phyloP scores from a whole-genome alignment of 2,329 filamentous ascomycete genomes.

The Arthrobotrys iridis region DNA sequence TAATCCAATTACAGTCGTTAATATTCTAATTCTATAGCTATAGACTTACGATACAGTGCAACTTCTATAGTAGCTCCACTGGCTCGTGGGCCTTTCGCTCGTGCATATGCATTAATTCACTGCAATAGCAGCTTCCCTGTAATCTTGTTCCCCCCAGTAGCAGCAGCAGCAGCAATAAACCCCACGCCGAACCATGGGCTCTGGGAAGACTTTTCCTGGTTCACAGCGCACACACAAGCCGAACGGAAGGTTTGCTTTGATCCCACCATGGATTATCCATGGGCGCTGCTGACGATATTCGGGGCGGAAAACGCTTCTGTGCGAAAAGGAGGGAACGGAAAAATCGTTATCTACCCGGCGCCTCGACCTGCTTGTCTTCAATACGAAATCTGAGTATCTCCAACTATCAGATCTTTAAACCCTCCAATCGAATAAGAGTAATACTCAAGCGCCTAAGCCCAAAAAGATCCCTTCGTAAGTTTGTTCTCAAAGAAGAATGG shows the following conservation, averaged over 20 bases:
- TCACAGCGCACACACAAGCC: not conserved
- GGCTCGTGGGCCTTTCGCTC: not conserved
- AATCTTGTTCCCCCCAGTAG: not conserved
- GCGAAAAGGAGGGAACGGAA: too few species aligned
- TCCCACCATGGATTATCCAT: not conserved
- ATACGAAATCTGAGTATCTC: slow-evolving; percentile 1
- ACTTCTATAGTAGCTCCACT: not conserved
- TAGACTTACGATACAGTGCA: too few species aligned
- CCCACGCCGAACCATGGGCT: not conserved
- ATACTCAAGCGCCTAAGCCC: slow-evolving; percentile 17
- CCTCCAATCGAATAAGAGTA: slow-evolving; percentile 4
- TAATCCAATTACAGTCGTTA: not conserved
- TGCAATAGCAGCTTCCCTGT: not conserved
- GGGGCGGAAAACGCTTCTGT: not conserved
- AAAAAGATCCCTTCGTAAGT: slow-evolving; percentile 25
- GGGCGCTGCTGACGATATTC: not conserved
- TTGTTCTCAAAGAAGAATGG: slow-evolving; percentile 23
- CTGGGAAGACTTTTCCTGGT: not conserved
- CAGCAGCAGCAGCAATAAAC: too few species aligned
- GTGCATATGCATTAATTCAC: not conserved
- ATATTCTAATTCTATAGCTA: not conserved
- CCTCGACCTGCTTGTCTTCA: slow-evolving; percentile 12
- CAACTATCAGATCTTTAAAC: not conserved
- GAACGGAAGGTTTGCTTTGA: slow-evolving; percentile 4
- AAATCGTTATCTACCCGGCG: slow-evolving; percentile 12